phyloP scores from a whole-genome alignment of 805 yeast genomes.

The Candida sphagnicola region DNA sequence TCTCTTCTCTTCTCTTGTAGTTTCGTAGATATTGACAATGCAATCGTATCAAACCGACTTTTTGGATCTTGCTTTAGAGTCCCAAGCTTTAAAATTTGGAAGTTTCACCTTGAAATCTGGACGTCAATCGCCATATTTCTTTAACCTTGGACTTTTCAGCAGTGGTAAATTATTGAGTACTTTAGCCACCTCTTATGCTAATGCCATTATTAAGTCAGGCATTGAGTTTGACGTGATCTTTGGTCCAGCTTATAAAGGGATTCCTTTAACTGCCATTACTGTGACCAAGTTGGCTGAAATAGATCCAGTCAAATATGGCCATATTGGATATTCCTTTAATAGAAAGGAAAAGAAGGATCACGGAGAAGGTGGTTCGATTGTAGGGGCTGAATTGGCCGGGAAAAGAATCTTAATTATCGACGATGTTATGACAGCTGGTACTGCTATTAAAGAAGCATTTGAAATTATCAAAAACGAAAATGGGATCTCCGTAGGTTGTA shows the following conservation, averaged over 20 bases:
- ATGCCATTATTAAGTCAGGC: constrained; percentile 76
- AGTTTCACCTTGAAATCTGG: constrained; percentile 88
- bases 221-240: constrained; percentile 85
- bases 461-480: constrained; percentile 64
- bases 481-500: constrained; percentile 77
- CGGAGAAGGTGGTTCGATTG: constrained; percentile 96
- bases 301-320: constrained; percentile 71
- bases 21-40: constrained; percentile 23
- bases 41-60: constrained; percentile 58
- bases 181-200: constrained; percentile 85
- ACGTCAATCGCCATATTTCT: constrained; percentile 91
- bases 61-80: constrained; percentile 76
- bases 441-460: constrained; percentile 94
- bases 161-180: constrained; percentile 76
- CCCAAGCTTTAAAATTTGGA: constrained; percentile 84
- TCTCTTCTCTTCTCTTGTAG: background rate
- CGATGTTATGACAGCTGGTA: constrained; percentile 98
- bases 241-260: constrained; percentile 98
- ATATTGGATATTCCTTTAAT: constrained; percentile 87
- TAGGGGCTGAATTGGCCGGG: constrained; percentile 71
- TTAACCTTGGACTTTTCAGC: constrained; percentile 87
- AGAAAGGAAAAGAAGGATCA: constrained; percentile 96
- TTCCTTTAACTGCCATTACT: constrained; percentile 90
- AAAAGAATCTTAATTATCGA: constrained; percentile 83
- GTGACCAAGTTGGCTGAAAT: constrained; percentile 89